phyloP scores from a whole-genome alignment of 352 stramenopile genomes.

The Peronospora belbahrii region DNA sequence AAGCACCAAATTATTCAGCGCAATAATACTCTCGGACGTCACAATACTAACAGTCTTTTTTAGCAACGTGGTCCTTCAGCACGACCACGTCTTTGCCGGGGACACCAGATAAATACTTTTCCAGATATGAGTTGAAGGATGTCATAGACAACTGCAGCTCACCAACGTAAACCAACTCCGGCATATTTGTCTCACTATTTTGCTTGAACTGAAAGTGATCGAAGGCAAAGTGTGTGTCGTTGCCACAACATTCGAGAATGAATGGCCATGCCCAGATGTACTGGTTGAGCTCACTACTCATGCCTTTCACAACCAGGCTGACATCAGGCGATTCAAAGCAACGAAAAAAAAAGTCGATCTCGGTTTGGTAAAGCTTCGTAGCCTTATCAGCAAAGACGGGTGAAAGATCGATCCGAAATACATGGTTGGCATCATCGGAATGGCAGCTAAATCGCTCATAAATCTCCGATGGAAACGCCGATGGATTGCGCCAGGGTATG shows the following conservation, averaged over 20 bases:
- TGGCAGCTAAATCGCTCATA: conserved; percentile 47
- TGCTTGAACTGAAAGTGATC: conserved; percentile 73
- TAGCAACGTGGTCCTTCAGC: conserved; percentile 57
- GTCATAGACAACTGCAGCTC: conserved; percentile 63
- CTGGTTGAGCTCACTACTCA: conserved; percentile 71
- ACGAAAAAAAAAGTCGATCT: conserved; percentile 62
- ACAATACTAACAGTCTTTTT: conserved; percentile 63
- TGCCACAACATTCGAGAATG: conserved; percentile 68
- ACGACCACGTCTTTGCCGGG: conserved; percentile 55
- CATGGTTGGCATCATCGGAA: conserved; percentile 45
- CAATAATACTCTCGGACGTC: conserved; percentile 66
- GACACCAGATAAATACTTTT: conserved; percentile 57
- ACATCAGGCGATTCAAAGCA: conserved; percentile 76
- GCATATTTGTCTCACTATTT: conserved; percentile 31
- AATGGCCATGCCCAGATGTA: conserved; percentile 80
- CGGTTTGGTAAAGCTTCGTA: conserved; percentile 41
- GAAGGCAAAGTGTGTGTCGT: conserved; percentile 61
- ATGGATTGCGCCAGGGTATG: conserved; percentile 46
- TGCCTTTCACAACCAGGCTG: conserved; percentile 70
- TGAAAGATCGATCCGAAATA: conserved; percentile 61
- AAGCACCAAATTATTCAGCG: conserved; percentile 59
- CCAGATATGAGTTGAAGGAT: conserved; percentile 68
- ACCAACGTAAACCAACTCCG: conserved; percentile 61
- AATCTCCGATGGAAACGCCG: conserved; percentile 43
- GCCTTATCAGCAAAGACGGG: conserved; percentile 43